phyloP scores from a whole-genome alignment of 169 alveolate species.

The Pseudocohnilembus persalinus region DNA sequence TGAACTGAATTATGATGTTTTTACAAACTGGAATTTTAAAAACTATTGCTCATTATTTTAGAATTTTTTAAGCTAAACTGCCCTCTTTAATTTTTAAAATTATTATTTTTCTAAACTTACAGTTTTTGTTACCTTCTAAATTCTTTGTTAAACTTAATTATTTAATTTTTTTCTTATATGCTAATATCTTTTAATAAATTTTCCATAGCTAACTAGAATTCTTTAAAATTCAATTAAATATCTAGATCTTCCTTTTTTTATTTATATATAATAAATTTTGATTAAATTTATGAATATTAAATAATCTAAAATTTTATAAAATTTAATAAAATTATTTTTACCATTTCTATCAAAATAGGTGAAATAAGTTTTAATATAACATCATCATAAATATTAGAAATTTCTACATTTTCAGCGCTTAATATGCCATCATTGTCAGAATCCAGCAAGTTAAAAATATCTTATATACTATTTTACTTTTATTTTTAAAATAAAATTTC shows the following conservation, averaged over 20 bases:
- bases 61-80: no score
- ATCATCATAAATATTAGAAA: not conserved
- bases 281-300: not conserved
- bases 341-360: not conserved
- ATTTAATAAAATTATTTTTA: no score
- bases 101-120: no score
- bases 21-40: no score
- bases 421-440: not conserved
- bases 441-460: not conserved
- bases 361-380: not conserved
- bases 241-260: not conserved
- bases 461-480: not conserved
- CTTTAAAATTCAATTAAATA: not conserved
- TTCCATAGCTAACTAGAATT: not conserved
- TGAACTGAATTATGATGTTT: no score
- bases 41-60: no score
- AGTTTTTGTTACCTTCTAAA: no score
- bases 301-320: no score
- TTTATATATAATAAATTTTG: no score
- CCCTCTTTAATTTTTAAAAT: no score
- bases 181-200: not conserved
- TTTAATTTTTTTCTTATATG: not conserved
- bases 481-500: no score
- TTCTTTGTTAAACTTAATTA: no score
- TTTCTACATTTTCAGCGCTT: not conserved